Evolutionary conservation across 1,284 basidiomycete genomes (phyloP), one percentile per base, ranked within the genome.

Genomic region (Takashimella koratensis): DNA sequence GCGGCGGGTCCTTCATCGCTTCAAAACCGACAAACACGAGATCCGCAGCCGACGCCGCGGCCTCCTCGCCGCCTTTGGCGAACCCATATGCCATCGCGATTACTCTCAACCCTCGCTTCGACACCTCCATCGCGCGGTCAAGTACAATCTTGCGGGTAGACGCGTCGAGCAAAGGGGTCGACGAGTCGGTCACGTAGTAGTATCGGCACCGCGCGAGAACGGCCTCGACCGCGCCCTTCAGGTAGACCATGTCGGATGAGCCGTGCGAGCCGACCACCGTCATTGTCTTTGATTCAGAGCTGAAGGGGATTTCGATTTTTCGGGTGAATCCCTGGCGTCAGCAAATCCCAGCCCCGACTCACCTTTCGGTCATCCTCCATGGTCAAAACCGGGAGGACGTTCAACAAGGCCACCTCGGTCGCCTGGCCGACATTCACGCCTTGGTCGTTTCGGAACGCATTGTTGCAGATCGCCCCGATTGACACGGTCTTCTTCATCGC

Each of bases 1-100:
- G 80, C 0, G 95, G 95, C 2, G 95, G 95, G 73, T 98, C 95
- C 56, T 88, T 80, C 92, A 98, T 98, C 3, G 90, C 93, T 70
- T 91, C 86, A 76, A 96, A 91, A 0, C 94, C 95, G 3, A 84
- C 87, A 71, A 98, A 98, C 1, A 94, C 82, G 20, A 97, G 79
- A 36, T 36, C 30, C 10, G 30, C 8, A 36, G 30, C 10, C 41
- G 63, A 56, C 3, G 52, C 47, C 23, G 52, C 65, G 25, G 78
- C 76, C 65, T 81, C 78, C 12, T 63, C 61, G 24, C 66, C 60
- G 44, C 61, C 52, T 25, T 68, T 70, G 11, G 57, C 51, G 62
- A 83, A 86, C 0, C 91, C 91, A 58, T 87, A 92, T 1, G 92
- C 94, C 82, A 95, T 88, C 1, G 87, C 92, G 43, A 98, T 83